Evolutionary conservation across 805 yeast genomes (phyloP), one percentile per base, ranked within the genome.

Genomic region (Soucietia sequanensis): DNA sequence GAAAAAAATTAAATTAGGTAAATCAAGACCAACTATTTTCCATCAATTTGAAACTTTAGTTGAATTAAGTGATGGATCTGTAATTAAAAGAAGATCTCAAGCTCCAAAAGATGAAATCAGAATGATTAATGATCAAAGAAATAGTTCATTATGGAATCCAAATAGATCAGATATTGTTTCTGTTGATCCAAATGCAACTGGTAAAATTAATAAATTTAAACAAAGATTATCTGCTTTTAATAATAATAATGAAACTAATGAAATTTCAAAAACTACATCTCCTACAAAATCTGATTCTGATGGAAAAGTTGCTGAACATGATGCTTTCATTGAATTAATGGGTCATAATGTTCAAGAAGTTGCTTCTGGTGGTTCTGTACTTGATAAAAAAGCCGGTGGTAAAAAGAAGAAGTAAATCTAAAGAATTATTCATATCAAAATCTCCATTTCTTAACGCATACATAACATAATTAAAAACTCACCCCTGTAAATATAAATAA

Each of bases 31-130:
- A 2, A 89, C 96, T 22, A 84, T 93, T 26, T 90, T 87, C 62
- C 77, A 91, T 65, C 87, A 87, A 59, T 93, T 93, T 58, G 89
- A 91, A 44, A 84, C 90, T 21, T 62, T 74, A 23, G 90, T 93
- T n/a, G 95, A 91, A 62, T 72, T 90, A 39, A 83, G 95, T 46
- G 99, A 93, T 58, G 99, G 99, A 2, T 84, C 96, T 20, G 95
- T 95, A 2, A 70, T 89, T 22, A 69, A 68, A 23, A 76, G 99
- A 62, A 75, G 85, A 50, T 80, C 96, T 1, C 95, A 85, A 45
- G 87, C 80, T 40, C 99, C 99, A 8, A 84, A 87, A 50, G 81
- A 76, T 34, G 96, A 93, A 53, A 69, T 86, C 50, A 73, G 93
- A 57, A 78, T 88, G 77, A 77, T 93, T 48, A 78, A 80, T 34